Percentiles rank a stretch among this genome's conserved stretches.
Conservation (phyloP, 2,329 filamentous ascomycete species). For the Ceratocystis destructans region DNA sequence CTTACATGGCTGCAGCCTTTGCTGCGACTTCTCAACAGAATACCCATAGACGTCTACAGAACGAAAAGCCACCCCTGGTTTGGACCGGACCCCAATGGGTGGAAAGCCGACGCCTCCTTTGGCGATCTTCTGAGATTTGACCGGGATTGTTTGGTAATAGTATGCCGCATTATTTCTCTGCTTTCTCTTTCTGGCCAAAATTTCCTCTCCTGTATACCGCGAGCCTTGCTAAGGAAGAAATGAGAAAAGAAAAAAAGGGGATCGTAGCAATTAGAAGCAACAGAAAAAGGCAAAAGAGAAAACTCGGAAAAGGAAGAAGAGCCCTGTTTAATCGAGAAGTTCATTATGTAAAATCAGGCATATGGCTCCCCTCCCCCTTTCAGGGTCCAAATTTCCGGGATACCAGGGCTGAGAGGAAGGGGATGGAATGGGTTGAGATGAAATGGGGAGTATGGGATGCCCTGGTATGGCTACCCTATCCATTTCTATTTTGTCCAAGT, state of each 20-base stretch:
- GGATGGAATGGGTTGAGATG: not conserved
- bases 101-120: not conserved
- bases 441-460: not conserved
- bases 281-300: not conserved
- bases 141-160: not conserved
- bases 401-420: constrained; percentile 2
- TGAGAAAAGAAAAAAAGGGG: not conserved
- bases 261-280: not conserved
- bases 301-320: not conserved
- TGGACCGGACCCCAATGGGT: not conserved
- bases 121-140: not conserved
- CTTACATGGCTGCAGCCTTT: not conserved
- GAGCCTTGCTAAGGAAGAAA: not conserved
- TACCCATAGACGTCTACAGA: not conserved
- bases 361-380: not conserved
- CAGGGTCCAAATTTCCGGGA: constrained; percentile 3
- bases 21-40: not conserved
- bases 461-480: not conserved
- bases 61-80: not conserved
- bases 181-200: not conserved
- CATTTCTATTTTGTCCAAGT: not conserved
- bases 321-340: not conserved
- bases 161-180: not conserved
- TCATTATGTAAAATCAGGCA: constrained; percentile 8
- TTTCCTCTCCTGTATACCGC: not conserved